Evolutionary conservation across 1,284 basidiomycete genomes (phyloP).

Genomic region (Chondrostereum purpureum): DNA sequence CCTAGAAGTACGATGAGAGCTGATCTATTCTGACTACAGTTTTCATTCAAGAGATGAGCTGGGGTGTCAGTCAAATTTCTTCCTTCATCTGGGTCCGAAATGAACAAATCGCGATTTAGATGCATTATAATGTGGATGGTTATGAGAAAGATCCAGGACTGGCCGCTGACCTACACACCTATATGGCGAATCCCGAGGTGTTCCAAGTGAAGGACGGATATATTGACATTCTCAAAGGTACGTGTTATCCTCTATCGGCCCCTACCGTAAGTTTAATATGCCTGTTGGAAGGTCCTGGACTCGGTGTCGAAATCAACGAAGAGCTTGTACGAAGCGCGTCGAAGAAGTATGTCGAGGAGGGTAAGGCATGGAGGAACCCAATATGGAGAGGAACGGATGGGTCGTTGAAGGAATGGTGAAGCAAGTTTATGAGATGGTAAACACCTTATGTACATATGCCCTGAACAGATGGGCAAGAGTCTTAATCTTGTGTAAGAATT

Average conservation of each 20-base stretch:
- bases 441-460: too few species aligned
- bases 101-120: conserved; percentile 31
- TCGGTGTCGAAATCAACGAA: conserved; percentile 70
- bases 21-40: conserved; percentile 28
- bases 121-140: conserved; percentile 58
- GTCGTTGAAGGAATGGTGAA: conserved; percentile 13
- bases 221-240: conserved; percentile 47
- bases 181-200: conserved; percentile 49
- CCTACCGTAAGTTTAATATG: not conserved
- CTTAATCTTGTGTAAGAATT: too few species aligned
- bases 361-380: conserved; percentile 54
- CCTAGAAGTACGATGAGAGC: too few species aligned
- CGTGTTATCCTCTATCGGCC: conserved; percentile 9
- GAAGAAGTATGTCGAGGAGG: conserved; percentile 30
- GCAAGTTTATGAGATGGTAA: too few species aligned
- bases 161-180: conserved; percentile 63
- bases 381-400: conserved; percentile 29
- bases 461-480: too few species aligned
- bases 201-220: conserved; percentile 59
- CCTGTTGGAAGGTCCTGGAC: conserved; percentile 42
- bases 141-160: conserved; percentile 21
- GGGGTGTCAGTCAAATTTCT: conserved; percentile 35
- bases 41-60: conserved; percentile 64
- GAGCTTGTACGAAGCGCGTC: conserved; percentile 49
- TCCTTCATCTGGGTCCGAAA: not conserved